Conservation (phyloP, 2,329 filamentous ascomycete species). For the Waltergamsia citrina region DNA sequence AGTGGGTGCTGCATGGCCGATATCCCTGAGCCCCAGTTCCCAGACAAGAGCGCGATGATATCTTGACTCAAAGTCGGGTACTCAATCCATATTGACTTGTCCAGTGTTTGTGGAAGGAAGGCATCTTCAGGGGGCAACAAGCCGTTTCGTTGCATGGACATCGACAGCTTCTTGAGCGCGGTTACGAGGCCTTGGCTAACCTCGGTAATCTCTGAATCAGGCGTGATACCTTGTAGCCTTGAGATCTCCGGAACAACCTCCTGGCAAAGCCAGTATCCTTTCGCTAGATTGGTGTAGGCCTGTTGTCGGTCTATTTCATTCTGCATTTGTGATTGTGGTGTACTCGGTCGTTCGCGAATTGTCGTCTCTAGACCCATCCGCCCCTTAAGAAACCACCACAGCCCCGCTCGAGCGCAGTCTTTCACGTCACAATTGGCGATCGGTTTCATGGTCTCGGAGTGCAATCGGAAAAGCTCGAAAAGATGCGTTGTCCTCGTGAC, state of each 20-base stretch:
- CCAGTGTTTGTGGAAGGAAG: constrained; percentile 65
- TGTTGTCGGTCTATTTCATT: constrained; percentile 56
- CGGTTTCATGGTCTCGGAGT: constrained; percentile 64
- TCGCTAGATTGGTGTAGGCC: constrained; percentile 77
- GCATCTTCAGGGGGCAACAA: constrained; percentile 63
- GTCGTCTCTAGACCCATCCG: constrained; percentile 64
- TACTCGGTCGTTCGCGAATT: constrained; percentile 52
- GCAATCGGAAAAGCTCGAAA: constrained; percentile 65
- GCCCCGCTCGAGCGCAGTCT: constrained; percentile 61
- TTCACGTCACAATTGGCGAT: constrained; percentile 51
- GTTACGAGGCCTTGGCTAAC: constrained; percentile 48
- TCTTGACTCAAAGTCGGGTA: constrained; percentile 69
- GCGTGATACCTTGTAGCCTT: constrained; percentile 27
- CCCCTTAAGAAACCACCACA: constrained; percentile 88
- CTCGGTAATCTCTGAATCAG: constrained; percentile 38
- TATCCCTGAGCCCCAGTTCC: constrained; percentile 42
- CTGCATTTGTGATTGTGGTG: constrained; percentile 41
- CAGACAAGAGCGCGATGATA: constrained; percentile 60
- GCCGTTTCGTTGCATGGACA: constrained; percentile 78
- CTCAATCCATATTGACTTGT: constrained; percentile 73
- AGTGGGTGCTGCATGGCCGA: constrained; percentile 35
- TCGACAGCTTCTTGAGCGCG: constrained; percentile 62
- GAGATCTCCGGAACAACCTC: constrained; percentile 41
- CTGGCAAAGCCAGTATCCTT: constrained; percentile 72
- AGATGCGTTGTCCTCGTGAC: constrained; percentile 62